Base-by-base conservation (phyloP, 2,329 filamentous ascomycete genomes). In the Passalora sequoiae region DNA sequence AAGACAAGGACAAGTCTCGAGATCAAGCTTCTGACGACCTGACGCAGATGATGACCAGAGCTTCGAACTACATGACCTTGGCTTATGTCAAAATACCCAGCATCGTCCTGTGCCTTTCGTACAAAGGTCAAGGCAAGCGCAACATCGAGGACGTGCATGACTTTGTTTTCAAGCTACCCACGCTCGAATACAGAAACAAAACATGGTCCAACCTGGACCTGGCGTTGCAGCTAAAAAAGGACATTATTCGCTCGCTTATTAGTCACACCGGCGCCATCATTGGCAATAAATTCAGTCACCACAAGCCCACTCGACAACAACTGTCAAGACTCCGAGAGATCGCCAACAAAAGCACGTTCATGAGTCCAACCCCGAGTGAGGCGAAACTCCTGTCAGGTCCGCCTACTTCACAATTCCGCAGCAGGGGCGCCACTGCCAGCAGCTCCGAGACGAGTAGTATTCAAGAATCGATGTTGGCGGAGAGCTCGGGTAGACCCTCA, bases 151-250 rank as follows among this genome's bases (percentile, higher is more conserved):
- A 98, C 65, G 84, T 98, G 12, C 91, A 98, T 67, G 84, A 97
- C 61, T 94, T 98, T 56, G 92, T 98, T 37, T 98, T 98, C 77
- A 83, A 88, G 24, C 80, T 98, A 68, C 92, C 92, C 3, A 84
- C 86, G 2, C 82, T 98, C 35, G 92, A 98, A 64, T 97, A 95
- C 70, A 81, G 88, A 51, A 98, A 98, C 74, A 98, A 98, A 73
- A 97, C 89, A 6, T 98, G 92, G 92, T 96, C 89, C 5, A 98
- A 97, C 63, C 77, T 98, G 5, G 92, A 98, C 60, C 78, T 98
- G 7, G 89, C 91, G 1, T 74, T 97, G 36, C 85, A 89, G 10
- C 75, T 98, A 41, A 97, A 98, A 70, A 94, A 89, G 62, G 89
- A 94, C 35, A 86, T 97, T 45, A 87, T 95, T 61, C 86, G 89